phyloP scores from a whole-genome alignment of 176 grass and related monocot species.

The Bromus sterilis region DNA sequence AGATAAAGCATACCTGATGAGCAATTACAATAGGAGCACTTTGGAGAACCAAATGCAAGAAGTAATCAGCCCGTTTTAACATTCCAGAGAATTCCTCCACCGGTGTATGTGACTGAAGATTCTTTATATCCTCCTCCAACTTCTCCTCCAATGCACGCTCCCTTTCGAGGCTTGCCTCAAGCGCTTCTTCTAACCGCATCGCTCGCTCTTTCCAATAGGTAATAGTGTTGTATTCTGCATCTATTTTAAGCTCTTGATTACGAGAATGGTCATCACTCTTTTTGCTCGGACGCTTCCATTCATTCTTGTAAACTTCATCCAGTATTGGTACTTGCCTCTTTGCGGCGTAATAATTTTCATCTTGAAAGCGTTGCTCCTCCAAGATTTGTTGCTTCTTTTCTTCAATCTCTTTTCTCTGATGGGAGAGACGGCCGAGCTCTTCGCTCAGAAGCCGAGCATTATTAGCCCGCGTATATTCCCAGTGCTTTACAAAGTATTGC shows the following conservation, averaged over 20 bases:
- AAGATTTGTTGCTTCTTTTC: constrained; percentile 73
- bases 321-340: constrained; percentile 64
- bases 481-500: constrained; percentile 68
- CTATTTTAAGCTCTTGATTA: constrained; percentile 61
- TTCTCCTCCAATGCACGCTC: constrained; percentile 51
- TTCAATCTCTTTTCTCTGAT: constrained; percentile 75
- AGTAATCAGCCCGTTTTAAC: constrained; percentile 85
- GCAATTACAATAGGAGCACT: constrained; percentile 90
- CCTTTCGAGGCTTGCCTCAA: constrained; percentile 67
- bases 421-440: constrained; percentile 49
- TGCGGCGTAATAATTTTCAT: constrained; percentile 62
- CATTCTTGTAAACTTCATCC: constrained; percentile 64
- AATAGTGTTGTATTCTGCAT: constrained; percentile 42
- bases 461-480: constrained; percentile 42
- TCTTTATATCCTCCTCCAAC: constrained; percentile 55
- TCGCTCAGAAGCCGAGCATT: constrained; percentile 52
- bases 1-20: constrained; percentile 60
- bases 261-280: constrained; percentile 34
- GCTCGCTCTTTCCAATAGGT: constrained; percentile 68
- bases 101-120: constrained; percentile 61
- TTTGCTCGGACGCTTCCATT: constrained; percentile 45
- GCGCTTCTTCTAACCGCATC: constrained; percentile 43
- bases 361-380: constrained; percentile 53
- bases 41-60: constrained; percentile 94
- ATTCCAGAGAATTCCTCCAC: constrained; percentile 74